Percentiles rank a stretch among this genome's conserved stretches.
Conservation (phyloP, 352 stramenopile genomes). For the Pythium coloratum region DNA sequence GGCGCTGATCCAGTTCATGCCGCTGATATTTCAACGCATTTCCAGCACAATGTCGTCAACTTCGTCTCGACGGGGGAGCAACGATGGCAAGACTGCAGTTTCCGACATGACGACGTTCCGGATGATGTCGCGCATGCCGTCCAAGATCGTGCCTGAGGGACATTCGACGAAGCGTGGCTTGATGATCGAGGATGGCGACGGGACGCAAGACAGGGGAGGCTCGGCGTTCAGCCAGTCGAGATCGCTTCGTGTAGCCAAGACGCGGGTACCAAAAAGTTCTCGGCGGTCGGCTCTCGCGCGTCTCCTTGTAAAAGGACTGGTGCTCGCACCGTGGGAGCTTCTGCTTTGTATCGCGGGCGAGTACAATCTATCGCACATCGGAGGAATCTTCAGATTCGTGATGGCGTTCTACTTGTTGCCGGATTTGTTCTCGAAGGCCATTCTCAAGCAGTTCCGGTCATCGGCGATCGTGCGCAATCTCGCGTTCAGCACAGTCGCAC, state of each 20-base stretch:
- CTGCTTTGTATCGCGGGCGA: constrained; percentile 17
- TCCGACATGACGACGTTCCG: constrained; percentile 22
- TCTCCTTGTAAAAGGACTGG: neutral
- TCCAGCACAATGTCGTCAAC: neutral
- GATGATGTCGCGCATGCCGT: constrained; percentile 29
- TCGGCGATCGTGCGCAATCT: constrained; percentile 28
- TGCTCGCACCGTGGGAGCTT: constrained; percentile 7
- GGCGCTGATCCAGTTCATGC: constrained; percentile 5
- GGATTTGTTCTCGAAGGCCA: constrained; percentile 17
- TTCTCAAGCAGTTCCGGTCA: constrained; percentile 26
- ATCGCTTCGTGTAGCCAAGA: constrained; percentile 72
- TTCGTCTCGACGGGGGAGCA: constrained; percentile 9
- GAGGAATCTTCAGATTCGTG: constrained; percentile 29
- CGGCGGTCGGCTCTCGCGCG: neutral
- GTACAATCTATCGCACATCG: constrained; percentile 44
- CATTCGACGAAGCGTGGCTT: constrained; percentile 3
- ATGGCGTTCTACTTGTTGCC: constrained; percentile 17
- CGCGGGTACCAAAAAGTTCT: neutral
- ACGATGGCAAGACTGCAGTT: constrained; percentile 12
- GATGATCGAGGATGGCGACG: neutral
- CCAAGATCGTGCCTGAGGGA: constrained; percentile 20
- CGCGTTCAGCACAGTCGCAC: constrained; percentile 39
- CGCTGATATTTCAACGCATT: constrained; percentile 8
- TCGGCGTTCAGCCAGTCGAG: neutral
- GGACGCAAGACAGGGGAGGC: neutral